A percentile compares a stretch with the other conserved stretches of the same genome.
These are phyloP conservation scores for Hibiscus syriacus DNA, from an alignment of 345 rosid species.

Conservation along the genomic window DNA sequence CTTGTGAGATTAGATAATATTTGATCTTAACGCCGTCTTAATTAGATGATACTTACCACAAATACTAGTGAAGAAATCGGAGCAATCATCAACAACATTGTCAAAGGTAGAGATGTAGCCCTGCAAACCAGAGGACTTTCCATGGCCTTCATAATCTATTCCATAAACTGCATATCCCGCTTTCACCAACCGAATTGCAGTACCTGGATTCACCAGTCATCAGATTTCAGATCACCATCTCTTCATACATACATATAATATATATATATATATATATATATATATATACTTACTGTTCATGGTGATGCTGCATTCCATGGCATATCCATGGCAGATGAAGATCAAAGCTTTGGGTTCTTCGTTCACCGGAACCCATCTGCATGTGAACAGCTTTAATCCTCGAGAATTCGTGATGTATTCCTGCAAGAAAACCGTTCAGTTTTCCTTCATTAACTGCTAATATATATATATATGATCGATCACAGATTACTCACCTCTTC, in stretches of 20 bases:
- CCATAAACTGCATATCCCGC: slow-evolving; percentile 65
- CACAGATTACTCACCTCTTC: slow-evolving; percentile 1
- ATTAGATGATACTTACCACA: slow-evolving; percentile 53
- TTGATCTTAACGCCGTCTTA: no score
- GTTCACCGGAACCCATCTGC: slow-evolving; percentile 54
- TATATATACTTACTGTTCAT: slow-evolving; percentile 75
- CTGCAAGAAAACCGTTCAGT: slow-evolving; percentile 20
- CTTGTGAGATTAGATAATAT: no score
- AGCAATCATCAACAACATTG: slow-evolving; percentile 50
- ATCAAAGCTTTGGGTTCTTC: slow-evolving; percentile 62
- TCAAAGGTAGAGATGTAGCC: slow-evolving; percentile 46
- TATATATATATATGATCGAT: neutral
- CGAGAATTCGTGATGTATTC: slow-evolving; percentile 46
- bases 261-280: no score
- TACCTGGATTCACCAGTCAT: no score
- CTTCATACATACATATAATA: no score
- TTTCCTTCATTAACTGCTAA: neutral
- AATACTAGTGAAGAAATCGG: slow-evolving; percentile 36
- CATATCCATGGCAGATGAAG: slow-evolving; percentile 85
- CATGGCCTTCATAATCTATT: slow-evolving; percentile 87
- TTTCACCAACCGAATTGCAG: slow-evolving; percentile 49
- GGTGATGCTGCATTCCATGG: slow-evolving; percentile 89
- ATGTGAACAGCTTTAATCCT: slow-evolving; percentile 63
- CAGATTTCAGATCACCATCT: no score
- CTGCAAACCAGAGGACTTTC: slow-evolving; percentile 56